Base-by-base conservation (phyloP, 148 eudicot genomes). In the Silene uniflora region DNA sequence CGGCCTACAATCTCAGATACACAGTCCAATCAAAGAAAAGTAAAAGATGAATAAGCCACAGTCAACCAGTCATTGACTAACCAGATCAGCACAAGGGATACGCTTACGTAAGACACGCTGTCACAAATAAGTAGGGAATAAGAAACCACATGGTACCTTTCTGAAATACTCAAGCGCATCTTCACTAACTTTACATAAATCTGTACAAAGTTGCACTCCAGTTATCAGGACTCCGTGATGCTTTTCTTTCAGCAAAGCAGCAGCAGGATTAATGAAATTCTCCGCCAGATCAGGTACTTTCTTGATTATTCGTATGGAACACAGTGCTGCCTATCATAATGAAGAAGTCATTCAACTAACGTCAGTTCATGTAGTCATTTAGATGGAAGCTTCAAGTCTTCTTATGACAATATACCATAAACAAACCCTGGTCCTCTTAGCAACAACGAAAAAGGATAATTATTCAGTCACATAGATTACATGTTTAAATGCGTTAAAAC, bases 261-360 rank as follows among this genome's bases (percentile, higher is more conserved):
- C 90, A 78, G 96, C 94, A 86, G 91, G 80, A 66, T 95, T 91
- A 23, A 92, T 75, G 66, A 94, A 94, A 75, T 94, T 94, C 81
- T 94, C 98, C n/a, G 96, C 97, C 85, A 94, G 86, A 80, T 94
- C 98, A 25, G 98, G 97, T 58, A 94, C 98, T 83, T 94, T 94
- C 93, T 86, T 91, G 78, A 96, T 87, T 71, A 96, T 96, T 86
- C 99, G 85, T 77, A 91, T 85, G 27, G 94, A 86, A 87, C 94
- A 96, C 62, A 96, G 77, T 60, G 99, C 99, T 80, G 98, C 99
- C 99, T 96, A 80, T 84, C 49, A 87, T 63, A 79, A 17, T 59
- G 60, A 75, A 42, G 65, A 52, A 71, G 27, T 39, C 27, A 73
- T 19, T 74, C 46, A 67, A 19, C 71, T 32, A 21, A 60, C 9